A percentile compares a stretch with the other conserved stretches of the same genome.
Conservation (phyloP, 306 rosid genomes). For the Glycyrrhiza uralensis region DNA sequence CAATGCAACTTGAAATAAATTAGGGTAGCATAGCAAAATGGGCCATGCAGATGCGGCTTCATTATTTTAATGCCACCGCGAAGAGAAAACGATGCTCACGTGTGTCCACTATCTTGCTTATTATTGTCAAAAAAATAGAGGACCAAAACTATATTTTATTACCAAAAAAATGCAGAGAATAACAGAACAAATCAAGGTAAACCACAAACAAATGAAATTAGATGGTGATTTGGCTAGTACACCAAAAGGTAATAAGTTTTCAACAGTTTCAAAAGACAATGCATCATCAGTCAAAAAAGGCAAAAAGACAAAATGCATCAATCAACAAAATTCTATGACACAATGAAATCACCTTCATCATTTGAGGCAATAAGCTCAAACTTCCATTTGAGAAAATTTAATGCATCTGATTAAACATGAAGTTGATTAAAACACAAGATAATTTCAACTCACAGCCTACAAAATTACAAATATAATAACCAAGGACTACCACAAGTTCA, state of each 20-base stretch:
- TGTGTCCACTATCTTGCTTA: not conserved
- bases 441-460: constrained; percentile 64
- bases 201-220: not conserved
- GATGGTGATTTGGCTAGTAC: not conserved
- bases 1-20: not conserved
- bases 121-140: constrained; percentile 27
- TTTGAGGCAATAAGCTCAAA: not conserved
- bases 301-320: not conserved
- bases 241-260: not conserved
- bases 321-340: too few relatives aligned
- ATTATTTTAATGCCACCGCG: constrained; percentile 25
- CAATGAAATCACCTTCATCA: not conserved
- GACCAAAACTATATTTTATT: not conserved
- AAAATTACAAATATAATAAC: constrained; percentile 50
- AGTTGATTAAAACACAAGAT: constrained; percentile 34
- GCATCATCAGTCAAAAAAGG: not conserved
- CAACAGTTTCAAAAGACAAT: not conserved
- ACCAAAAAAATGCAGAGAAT: not conserved
- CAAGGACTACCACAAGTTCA: constrained; percentile 28
- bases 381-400: constrained; percentile 6
- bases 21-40: not conserved
- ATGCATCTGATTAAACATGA: constrained; percentile 28
- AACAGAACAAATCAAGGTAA: not conserved
- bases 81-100: constrained; percentile 17
- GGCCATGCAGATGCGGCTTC: not conserved